Evolutionary conservation across 768 basidiomycete genomes (phyloP).

Genomic region (Leucocoprinus birnbaumii): DNA sequence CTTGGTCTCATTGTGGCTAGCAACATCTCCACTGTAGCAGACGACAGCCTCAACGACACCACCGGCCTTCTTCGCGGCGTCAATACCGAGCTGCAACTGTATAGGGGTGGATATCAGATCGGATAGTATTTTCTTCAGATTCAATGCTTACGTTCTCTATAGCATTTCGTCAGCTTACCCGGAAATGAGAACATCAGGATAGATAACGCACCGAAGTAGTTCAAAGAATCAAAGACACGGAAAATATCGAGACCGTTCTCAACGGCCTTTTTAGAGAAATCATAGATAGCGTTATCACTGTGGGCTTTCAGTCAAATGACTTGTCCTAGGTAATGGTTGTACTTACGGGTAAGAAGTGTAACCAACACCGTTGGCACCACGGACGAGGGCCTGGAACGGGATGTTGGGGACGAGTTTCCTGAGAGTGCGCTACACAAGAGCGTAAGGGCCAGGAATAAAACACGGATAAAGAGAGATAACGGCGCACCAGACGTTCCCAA

Average conservation of each 20-base stretch:
- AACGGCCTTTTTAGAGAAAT: slow-evolving; percentile 99
- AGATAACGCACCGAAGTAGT: slow-evolving; percentile 81
- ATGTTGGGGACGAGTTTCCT: slow-evolving; percentile 98
- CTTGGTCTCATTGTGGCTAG: slow-evolving; percentile 91
- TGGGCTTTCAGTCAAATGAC: not conserved
- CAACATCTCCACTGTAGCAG: slow-evolving; percentile 98
- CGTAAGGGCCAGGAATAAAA: slow-evolving; percentile 11
- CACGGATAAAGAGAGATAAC: not conserved
- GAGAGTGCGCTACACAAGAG: slow-evolving; percentile 66
- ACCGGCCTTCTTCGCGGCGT: slow-evolving; percentile 99
- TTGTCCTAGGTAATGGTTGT: not conserved
- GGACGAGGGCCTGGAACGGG: slow-evolving; percentile 96
- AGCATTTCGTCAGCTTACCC: slow-evolving; percentile 3
- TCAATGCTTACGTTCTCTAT: slow-evolving; percentile 64
- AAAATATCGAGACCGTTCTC: slow-evolving; percentile 99
- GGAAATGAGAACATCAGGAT: slow-evolving; percentile 1
- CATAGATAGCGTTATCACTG: slow-evolving; percentile 98
- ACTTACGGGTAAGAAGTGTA: slow-evolving; percentile 97
- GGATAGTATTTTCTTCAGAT: not conserved
- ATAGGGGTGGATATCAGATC: not conserved
- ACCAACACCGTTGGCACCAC: slow-evolving; percentile 98
- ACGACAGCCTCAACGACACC: slow-evolving; percentile 97
- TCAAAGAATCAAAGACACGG: slow-evolving; percentile 98
- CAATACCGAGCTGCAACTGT: slow-evolving; percentile 96
- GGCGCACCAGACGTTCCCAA: slow-evolving; percentile 90